Conservation (phyloP, 495 filamentous ascomycete genomes). For the Podospora comata region DNA sequence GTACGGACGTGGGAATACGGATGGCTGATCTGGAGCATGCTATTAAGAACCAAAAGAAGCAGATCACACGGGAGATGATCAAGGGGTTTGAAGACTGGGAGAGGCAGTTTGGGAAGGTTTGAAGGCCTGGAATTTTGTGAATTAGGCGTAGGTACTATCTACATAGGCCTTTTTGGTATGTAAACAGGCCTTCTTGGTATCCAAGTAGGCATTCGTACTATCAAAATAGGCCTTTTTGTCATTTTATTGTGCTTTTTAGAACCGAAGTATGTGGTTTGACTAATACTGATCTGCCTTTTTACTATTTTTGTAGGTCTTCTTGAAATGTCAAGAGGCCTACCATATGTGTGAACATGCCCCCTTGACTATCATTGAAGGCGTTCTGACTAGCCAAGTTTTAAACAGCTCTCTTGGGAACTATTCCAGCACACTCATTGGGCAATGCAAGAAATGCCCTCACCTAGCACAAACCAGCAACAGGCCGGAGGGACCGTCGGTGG, state of each 20-base stretch:
- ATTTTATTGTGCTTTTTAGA: no score
- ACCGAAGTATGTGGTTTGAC: no score
- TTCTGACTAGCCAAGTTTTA: not conserved
- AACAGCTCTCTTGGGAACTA: not conserved
- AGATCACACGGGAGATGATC: conserved; percentile 66
- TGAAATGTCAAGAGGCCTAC: no score
- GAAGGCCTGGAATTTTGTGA: not conserved
- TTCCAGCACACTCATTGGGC: not conserved
- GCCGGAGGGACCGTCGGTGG: not conserved
- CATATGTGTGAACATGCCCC: no score
- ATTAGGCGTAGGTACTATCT: not conserved
- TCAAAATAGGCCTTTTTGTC: no score
- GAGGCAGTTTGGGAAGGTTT: conserved; percentile 38
- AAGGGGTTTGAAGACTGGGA: conserved; percentile 66
- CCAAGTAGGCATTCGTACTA: no score
- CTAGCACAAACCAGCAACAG: not conserved
- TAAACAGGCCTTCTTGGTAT: no score
- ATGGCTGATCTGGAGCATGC: conserved; percentile 65
- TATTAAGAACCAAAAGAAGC: conserved; percentile 57
- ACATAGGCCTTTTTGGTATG: not conserved
- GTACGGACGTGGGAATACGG: conserved; percentile 46
- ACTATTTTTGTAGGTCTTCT: no score
- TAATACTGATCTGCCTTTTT: no score
- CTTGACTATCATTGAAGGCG: no score
- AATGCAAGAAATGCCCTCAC: not conserved